Base-by-base conservation (phyloP, 148 eudicot genomes). In the Tetragonia tetragonoides region DNA sequence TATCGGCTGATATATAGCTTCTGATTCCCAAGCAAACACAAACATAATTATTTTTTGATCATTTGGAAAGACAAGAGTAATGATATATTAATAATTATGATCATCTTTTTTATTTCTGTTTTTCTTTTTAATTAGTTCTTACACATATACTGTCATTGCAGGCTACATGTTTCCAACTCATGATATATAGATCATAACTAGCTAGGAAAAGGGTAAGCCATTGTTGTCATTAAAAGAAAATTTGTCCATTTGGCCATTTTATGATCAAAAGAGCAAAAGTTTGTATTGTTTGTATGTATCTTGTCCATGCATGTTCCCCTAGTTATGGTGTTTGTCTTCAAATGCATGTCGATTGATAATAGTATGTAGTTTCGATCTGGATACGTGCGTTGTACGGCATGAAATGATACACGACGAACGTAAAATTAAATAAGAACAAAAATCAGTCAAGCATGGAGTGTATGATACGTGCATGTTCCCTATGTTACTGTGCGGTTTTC, bases 51-150 rank as follows among this genome's bases (percentile, higher is more conserved):
- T 20, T 18, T n/a, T 7, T 24, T 24, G 65, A 61, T 61, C 65
- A 61, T 61, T 61, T 61, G 42, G 17, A 61, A 74, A n/a, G 70
- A 68, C 46, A 44, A 84, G 41, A 7, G 88, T 91, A 88, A 93
- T 91, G 84, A 93, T 89, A 82, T 79, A 89, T 82, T 74, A 86
- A 93, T 93, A 64, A 91, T 91, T 84, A 85, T 84, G 86, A 76
- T 91, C 89, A 53, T 10, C 57, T 15, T 14, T 14, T 53, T 15
- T 53, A 5, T 53, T 53, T 53, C 15, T 14, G 6, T 53, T 15
- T 53, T 53, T 86, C 86, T 86, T 82, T 40, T 40, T 16, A 67
- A 75, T 79, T 75, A 28, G 34, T 44, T 14, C 8, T 10, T 18
- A 3, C 41, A 28, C 8, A 67, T 75, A 72, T 73, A 75, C 86